These are phyloP conservation scores for Corymbia citriodora DNA, from an alignment of 441 rosid genomes.

Conservation along the genomic window DNA sequence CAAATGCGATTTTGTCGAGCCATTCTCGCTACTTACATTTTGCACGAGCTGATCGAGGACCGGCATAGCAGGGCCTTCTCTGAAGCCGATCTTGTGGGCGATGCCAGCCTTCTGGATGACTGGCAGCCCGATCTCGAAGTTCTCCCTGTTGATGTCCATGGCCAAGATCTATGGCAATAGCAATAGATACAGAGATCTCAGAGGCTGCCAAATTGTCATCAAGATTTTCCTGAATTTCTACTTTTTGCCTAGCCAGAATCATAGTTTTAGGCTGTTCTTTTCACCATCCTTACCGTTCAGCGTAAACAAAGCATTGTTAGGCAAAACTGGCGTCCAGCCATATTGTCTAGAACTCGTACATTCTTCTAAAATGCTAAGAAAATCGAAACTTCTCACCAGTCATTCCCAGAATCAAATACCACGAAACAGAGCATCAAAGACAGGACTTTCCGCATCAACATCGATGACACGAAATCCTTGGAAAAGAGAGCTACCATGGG, in stretches of 20 bases:
- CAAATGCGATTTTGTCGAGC: no score
- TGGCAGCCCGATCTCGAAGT: no score
- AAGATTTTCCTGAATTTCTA: not conserved
- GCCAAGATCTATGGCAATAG: slow-evolving; percentile 64
- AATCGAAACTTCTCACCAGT: not conserved
- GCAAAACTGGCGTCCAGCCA: not conserved
- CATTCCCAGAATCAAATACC: not conserved
- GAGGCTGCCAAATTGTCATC: not conserved
- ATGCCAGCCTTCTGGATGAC: no score
- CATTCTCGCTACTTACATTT: no score
- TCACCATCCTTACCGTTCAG: not conserved
- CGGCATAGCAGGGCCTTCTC: no score
- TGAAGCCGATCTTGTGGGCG: no score
- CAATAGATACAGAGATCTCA: not conserved
- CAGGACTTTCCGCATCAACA: not conserved
- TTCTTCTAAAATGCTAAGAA: not conserved
- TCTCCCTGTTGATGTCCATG: slow-evolving; percentile 91
- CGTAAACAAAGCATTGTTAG: not conserved
- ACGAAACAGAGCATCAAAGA: not conserved
- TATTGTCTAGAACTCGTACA: not conserved
- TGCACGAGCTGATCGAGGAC: no score
- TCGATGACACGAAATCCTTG: not conserved
- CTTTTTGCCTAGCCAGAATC: not conserved
- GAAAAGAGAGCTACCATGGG: not conserved
- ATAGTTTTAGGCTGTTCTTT: not conserved